These are phyloP conservation scores for Echinosophora koreensis DNA, from an alignment of 306 rosid species.

Conservation along the genomic window DNA sequence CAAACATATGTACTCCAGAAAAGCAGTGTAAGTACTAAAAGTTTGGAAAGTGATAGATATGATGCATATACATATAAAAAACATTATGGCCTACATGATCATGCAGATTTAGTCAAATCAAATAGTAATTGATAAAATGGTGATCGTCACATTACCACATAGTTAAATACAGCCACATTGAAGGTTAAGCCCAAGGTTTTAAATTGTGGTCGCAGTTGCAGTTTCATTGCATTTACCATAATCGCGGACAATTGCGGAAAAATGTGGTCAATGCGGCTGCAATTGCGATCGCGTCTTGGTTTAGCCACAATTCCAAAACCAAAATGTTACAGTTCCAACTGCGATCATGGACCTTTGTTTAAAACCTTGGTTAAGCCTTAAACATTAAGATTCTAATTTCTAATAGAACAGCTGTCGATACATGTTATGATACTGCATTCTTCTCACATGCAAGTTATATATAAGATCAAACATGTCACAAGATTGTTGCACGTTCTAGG, in stretches of 20 bases:
- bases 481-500: not conserved
- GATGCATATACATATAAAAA: not conserved
- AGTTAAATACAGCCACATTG: not conserved
- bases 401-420: not conserved
- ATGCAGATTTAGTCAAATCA: slow-evolving; percentile 5
- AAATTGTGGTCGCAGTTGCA: too few species aligned
- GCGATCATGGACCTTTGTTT: too few species aligned
- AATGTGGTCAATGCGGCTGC: too few species aligned
- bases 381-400: slow-evolving; percentile 30
- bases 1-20: slow-evolving; percentile 28
- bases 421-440: not conserved
- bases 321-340: too few species aligned
- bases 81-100: slow-evolving; percentile 9
- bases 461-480: not conserved
- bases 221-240: too few species aligned
- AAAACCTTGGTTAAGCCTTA: too few species aligned
- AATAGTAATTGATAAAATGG: slow-evolving; percentile 18
- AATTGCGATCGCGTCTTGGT: too few species aligned
- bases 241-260: too few species aligned
- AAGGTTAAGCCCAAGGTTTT: too few species aligned
- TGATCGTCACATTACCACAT: not conserved
- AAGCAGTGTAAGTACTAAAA: slow-evolving; percentile 28
- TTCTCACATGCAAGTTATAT: not conserved
- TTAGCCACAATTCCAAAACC: too few species aligned
- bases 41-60: slow-evolving; percentile 33